Percentiles rank a stretch among this genome's conserved stretches.
Evolutionary conservation across 1,284 basidiomycete genomes (phyloP).

Genomic region (Neonothopanus nambi): DNA sequence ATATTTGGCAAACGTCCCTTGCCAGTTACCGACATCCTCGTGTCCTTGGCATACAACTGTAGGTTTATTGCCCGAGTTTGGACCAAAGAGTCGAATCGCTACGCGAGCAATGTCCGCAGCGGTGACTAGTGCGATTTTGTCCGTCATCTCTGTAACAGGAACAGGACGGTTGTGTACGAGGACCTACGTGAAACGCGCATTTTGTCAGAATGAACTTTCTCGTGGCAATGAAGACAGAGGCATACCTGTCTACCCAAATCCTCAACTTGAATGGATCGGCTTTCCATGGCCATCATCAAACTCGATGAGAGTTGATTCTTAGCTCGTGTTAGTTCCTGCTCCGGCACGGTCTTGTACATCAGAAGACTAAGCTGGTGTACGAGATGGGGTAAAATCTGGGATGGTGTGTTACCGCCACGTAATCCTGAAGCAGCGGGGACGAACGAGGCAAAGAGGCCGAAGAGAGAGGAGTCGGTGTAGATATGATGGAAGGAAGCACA

Average conservation of each 20-base stretch:
- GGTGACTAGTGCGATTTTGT: slow-evolving; percentile 83
- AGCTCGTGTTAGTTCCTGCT: slow-evolving; percentile 78
- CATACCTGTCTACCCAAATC: slow-evolving; percentile 82
- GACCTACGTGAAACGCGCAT: slow-evolving; percentile 50
- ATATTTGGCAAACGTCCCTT: slow-evolving; percentile 64
- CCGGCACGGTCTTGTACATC: slow-evolving; percentile 65
- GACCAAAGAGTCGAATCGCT: slow-evolving; percentile 72
- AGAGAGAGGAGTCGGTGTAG: slow-evolving; percentile 92
- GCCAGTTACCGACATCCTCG: slow-evolving; percentile 62
- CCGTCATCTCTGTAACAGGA: slow-evolving; percentile 89
- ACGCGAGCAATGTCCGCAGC: slow-evolving; percentile 72
- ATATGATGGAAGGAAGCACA: slow-evolving; percentile 99
- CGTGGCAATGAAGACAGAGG: slow-evolving; percentile 8
- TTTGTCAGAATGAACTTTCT: slow-evolving; percentile 4
- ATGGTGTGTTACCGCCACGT: slow-evolving; percentile 59
- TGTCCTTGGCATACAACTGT: slow-evolving; percentile 76
- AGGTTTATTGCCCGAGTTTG: slow-evolving; percentile 58
- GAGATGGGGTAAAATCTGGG: slow-evolving; percentile 82
- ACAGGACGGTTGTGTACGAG: slow-evolving; percentile 92
- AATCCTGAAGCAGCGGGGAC: slow-evolving; percentile 65
- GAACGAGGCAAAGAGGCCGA: slow-evolving; percentile 92
- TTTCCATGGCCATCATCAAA: slow-evolving; percentile 95
- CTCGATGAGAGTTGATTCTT: slow-evolving; percentile 96
- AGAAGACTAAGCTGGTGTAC: slow-evolving; percentile 82
- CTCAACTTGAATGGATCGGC: slow-evolving; percentile 87